Conservation (phyloP, 2,329 filamentous ascomycete genomes). For the Venturia effusa region DNA sequence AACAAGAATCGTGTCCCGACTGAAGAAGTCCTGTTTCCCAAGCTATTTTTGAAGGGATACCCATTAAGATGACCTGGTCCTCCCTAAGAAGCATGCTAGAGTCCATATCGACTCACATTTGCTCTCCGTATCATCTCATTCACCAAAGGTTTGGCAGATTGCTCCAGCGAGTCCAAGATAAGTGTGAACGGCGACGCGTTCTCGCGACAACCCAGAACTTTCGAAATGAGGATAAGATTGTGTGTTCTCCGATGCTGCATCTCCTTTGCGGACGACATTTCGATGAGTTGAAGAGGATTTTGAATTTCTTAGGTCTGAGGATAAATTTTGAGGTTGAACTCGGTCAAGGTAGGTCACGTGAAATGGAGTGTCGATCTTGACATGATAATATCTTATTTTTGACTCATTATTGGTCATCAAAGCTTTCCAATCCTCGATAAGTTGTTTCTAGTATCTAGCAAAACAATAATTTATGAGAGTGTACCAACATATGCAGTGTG, state of each 20-base stretch:
- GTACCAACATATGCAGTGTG: not conserved
- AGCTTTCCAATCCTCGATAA: no score
- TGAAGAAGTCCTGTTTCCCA: not conserved
- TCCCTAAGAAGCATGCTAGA: not conserved
- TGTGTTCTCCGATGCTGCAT: conserved; percentile 66
- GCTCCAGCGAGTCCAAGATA: conserved; percentile 74
- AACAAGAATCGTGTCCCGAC: not conserved
- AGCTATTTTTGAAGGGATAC: not conserved
- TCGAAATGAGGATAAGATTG: conserved; percentile 72
- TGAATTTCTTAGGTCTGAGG: not conserved
- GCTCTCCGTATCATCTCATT: conserved; percentile 66
- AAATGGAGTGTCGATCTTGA: not conserved
- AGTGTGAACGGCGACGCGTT: conserved; percentile 78
- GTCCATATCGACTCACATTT: conserved; percentile 41
- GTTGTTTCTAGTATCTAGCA: no score
- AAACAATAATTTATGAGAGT: no score
- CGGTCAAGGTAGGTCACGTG: not conserved
- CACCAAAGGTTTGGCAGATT: conserved; percentile 60
- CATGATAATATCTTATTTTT: no score
- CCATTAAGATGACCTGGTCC: not conserved
- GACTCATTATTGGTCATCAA: no score
- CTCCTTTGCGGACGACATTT: conserved; percentile 17
- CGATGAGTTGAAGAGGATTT: not conserved
- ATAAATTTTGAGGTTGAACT: not conserved
- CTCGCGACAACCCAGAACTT: conserved; percentile 67